Base-by-base conservation (phyloP, 257 asterid species). In the Verbascum thapsus region DNA sequence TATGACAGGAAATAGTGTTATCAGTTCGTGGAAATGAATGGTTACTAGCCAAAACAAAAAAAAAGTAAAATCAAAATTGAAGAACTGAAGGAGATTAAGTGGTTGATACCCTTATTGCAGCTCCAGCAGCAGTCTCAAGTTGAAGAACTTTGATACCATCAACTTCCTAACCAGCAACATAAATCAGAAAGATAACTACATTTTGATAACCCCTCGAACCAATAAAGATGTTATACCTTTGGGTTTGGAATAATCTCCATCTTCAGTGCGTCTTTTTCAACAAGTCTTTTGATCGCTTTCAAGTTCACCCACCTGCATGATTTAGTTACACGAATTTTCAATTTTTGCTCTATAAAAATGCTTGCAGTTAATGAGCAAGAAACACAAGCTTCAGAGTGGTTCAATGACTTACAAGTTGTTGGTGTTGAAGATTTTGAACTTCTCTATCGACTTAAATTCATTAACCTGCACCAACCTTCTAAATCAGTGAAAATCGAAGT, bases 161-260 rank as follows among this genome's bases (percentile, higher is more conserved):
- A 58, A 94, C 99, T 85, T 94, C 99, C 99, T 94, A 77, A 48
- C 2, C 4, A 58, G 10, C 17, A 40, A 38, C 50, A 45, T 56
- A 26, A 26, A 43, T 69, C 9, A 72, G 60, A 59, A 18, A 60
- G 38, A 55, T 20, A 7, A 53, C 15, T 7, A 17, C 34, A 50
- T 35, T 13, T 9, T 52, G 11, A 50, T 8, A 23, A 18, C 19
- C 35, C 16, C 39, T 37, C 58, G 42, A 20, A 58, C 55, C 58
- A 66, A 49, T 26, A 66, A 34, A 44, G 35, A 10, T 19, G 1
- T 12, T 43, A 64, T 75, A 90, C 96, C 96, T 94, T 94, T 50
- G 97, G 97, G 83, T 94, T 94, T 48, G 97, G 99, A 61, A 94
- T 94, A 57, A 94, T 94, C 78, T 94, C 99, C 99, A 87, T 90